Evolutionary conservation across 352 stramenopile species (phyloP).

Genomic region (Phytophthora quininea): DNA sequence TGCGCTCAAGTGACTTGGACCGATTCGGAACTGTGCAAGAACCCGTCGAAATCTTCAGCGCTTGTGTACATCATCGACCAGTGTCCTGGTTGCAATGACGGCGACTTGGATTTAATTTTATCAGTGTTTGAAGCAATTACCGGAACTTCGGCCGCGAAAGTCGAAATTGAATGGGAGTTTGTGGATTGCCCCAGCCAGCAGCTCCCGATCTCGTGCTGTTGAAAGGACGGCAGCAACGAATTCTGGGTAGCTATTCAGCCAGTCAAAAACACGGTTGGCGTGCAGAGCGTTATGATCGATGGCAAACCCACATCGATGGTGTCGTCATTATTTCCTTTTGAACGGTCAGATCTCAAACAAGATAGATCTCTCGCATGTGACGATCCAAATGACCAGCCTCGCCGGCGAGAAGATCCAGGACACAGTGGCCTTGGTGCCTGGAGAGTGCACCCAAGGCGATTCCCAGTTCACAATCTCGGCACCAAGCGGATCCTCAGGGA

Average conservation of each 20-base stretch:
- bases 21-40: constrained; percentile 10
- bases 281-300: constrained; percentile 25
- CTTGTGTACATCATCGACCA: constrained; percentile 30
- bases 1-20: constrained; percentile 26
- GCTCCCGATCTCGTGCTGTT: constrained; percentile 20
- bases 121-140: constrained; percentile 26
- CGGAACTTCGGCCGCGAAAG: constrained; percentile 7
- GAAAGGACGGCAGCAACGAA: constrained; percentile 25
- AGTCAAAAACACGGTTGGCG: constrained; percentile 13
- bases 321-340: constrained; percentile 64
- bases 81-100: constrained; percentile 23
- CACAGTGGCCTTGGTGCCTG: constrained; percentile 51
- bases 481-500: background rate
- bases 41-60: constrained; percentile 16
- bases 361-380: constrained; percentile 44
- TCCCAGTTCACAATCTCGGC: constrained; percentile 13
- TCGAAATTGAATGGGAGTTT: constrained; percentile 29
- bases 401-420: constrained; percentile 57
- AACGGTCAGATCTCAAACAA: constrained; percentile 43
- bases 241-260: constrained; percentile 31
- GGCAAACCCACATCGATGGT: constrained; percentile 56
- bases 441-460: constrained; percentile 50
- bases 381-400: constrained; percentile 48
- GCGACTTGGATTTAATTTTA: constrained; percentile 23
- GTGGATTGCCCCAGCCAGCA: constrained; percentile 19